Conservation (phyloP, 176 grass and related monocot species). For the Aegilops longissima region DNA sequence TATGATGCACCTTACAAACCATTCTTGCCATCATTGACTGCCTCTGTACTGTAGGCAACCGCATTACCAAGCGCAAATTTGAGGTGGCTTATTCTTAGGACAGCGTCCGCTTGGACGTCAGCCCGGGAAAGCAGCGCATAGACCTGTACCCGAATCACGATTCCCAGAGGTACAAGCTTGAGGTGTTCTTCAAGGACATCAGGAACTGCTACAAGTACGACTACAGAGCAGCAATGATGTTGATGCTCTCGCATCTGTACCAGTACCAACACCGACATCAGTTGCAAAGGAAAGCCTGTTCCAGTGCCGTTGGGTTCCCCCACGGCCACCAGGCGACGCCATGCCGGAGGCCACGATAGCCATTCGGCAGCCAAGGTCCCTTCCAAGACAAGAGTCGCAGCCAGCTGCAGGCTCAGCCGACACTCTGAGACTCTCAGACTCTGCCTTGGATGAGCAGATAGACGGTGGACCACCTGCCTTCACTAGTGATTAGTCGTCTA, state of each 20-base stretch:
- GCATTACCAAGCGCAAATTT: slow-evolving; percentile 36
- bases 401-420: not conserved
- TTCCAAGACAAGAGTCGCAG: slow-evolving; percentile 27
- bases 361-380: slow-evolving; percentile 56
- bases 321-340: slow-evolving; percentile 54
- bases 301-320: slow-evolving; percentile 60
- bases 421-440: not conserved
- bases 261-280: no score
- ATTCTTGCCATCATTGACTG: not conserved
- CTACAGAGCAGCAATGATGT: no score
- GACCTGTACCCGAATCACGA: slow-evolving; percentile 62
- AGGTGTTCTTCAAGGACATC: slow-evolving; percentile 68
- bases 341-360: slow-evolving; percentile 73
- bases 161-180: slow-evolving; percentile 60
- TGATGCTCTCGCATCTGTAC: no score
- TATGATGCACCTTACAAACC: no score
- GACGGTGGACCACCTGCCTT: not conserved
- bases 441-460: not conserved
- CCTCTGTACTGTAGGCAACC: slow-evolving; percentile 25
- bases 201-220: slow-evolving; percentile 47
- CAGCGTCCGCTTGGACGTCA: slow-evolving; percentile 59
- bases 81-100: slow-evolving; percentile 54
- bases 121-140: slow-evolving; percentile 56
- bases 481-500: not conserved
- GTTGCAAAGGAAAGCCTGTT: slow-evolving; percentile 17